Conservation (phyloP, 1,284 basidiomycete genomes). For the Porogramme epimiltina region DNA sequence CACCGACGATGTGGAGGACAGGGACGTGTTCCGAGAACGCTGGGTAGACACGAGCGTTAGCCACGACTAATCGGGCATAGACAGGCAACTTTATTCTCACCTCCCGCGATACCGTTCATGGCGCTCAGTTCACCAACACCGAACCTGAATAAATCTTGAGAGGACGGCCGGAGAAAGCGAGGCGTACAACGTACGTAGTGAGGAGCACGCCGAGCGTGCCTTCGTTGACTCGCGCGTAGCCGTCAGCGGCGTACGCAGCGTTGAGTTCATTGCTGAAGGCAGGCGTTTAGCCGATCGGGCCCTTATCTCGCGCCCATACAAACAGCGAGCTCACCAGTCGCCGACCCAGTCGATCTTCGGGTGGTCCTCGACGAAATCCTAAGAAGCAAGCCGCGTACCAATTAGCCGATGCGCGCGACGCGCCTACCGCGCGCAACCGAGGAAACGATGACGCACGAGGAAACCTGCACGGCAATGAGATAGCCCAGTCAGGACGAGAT, state of each 20-base stretch:
- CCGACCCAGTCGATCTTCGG: conserved; percentile 86
- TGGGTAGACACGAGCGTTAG: conserved; percentile 25
- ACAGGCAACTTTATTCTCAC: conserved; percentile 33
- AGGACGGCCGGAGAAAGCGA: neutral
- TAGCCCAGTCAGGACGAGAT: neutral
- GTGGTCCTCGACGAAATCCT: conserved; percentile 88
- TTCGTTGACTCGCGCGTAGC: conserved; percentile 86
- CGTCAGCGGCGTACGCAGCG: conserved; percentile 91
- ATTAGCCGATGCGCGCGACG: neutral
- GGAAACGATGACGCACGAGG: conserved; percentile 43
- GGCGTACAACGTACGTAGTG: conserved; percentile 56
- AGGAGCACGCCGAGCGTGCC: conserved; percentile 72
- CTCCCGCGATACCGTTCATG: conserved; percentile 79
- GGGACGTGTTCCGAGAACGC: conserved; percentile 90
- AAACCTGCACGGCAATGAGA: conserved; percentile 38
- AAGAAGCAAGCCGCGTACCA: neutral
- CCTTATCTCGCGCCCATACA: neutral
- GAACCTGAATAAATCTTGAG: conserved; percentile 56
- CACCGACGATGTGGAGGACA: conserved; percentile 89
- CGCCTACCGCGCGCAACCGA: neutral
- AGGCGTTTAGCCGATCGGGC: too few species aligned
- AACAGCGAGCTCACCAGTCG: conserved; percentile 61
- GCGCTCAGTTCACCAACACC: conserved; percentile 91
- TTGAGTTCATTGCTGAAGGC: conserved; percentile 78
- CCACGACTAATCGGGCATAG: neutral